Base-by-base conservation (phyloP, 1,139 yeast genomes). In the Geotrichum candidum region DNA sequence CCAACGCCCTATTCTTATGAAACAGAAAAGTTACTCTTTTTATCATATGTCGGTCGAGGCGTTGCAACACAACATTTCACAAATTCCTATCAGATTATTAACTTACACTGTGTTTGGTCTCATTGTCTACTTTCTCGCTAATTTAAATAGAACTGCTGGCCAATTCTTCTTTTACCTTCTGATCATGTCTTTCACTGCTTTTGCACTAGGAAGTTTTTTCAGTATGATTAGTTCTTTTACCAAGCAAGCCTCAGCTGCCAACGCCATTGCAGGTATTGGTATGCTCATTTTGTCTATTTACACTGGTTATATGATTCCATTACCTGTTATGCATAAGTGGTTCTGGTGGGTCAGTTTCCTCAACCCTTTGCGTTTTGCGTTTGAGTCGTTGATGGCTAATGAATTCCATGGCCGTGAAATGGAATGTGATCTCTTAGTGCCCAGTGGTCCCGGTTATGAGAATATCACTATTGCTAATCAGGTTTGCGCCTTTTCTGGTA, bases 41-140 rank as follows among this genome's bases (percentile, higher is more conserved):
- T 86, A 85, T 68, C 85, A 84, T 65, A 84, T 86, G 45, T 82
- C 88, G 50, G 86, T 86, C n/a, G 88, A 86, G 71, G 84, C 88
- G 6, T 70, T 85, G 57, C 86, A 85, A 63, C 80, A 81, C 60
- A 77, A 84, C 66, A 71, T 84, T 58, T 80, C 87, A 68, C 38
- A 87, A 84, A 67, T 70, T 84, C 57, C 89, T 90, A 3, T 80
- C 29, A 85, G 84, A 69, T 63, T 82, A 11, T 64, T 76, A 51
- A 79, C 82, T 64, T 75, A 83, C 57, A 65, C 80, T 51, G 68
- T 76, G 35, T 80, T 85, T 69, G 75, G 80, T 54, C 66, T 85
- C 53, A 76, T 80, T 35, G 73, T 83, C 54, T 86, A 85, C 71
- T 85, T 85, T 76, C 77, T 85, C 79, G 82, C 86, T 73, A 80